A percentile compares a stretch with the other conserved stretches of the same genome.
These are phyloP conservation scores for Hippophae tibetana DNA, from an alignment of 306 rosid species.

Conservation along the genomic window DNA sequence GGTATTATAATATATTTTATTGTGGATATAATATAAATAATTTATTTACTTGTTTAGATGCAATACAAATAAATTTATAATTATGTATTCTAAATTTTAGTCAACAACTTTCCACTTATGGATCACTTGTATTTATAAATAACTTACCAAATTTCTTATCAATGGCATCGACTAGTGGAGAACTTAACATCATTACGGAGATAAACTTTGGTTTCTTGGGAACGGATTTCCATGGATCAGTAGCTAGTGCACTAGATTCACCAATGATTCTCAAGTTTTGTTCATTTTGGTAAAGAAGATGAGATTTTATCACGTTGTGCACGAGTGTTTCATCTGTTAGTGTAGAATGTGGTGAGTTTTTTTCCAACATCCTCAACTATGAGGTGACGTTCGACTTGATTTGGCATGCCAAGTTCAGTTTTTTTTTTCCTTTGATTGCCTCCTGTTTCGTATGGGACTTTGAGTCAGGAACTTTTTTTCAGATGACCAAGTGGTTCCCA, in stretches of 20 bases:
- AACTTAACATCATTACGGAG: conserved; percentile 19
- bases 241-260: conserved; percentile 15
- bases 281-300: conserved; percentile 18
- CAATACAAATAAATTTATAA: too few relatives aligned
- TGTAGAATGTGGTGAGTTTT: conserved; percentile 9
- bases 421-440: conserved; percentile 20
- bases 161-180: conserved; percentile 19
- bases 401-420: conserved; percentile 19
- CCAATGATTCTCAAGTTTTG: conserved; percentile 19
- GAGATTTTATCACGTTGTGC: conserved; percentile 26
- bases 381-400: conserved; percentile 29
- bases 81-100: too few relatives aligned
- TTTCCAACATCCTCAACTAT: conserved; percentile 23
- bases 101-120: too few relatives aligned
- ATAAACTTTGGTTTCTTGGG: conserved; percentile 28
- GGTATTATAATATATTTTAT: too few relatives aligned
- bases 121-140: conserved; percentile 22
- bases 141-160: conserved; percentile 19
- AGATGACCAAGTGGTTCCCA: conserved; percentile 34
- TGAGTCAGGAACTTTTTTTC: conserved; percentile 12
- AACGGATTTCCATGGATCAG: conserved; percentile 27
- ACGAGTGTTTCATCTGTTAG: conserved; percentile 26
- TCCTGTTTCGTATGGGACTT: conserved; percentile 21
- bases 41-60: too few relatives aligned
- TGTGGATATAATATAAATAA: too few relatives aligned